Percentiles rank a stretch among this genome's conserved stretches.
phyloP scores from a whole-genome alignment of 192 early-diverging fungal species.

The Allomyces macrogynus region DNA sequence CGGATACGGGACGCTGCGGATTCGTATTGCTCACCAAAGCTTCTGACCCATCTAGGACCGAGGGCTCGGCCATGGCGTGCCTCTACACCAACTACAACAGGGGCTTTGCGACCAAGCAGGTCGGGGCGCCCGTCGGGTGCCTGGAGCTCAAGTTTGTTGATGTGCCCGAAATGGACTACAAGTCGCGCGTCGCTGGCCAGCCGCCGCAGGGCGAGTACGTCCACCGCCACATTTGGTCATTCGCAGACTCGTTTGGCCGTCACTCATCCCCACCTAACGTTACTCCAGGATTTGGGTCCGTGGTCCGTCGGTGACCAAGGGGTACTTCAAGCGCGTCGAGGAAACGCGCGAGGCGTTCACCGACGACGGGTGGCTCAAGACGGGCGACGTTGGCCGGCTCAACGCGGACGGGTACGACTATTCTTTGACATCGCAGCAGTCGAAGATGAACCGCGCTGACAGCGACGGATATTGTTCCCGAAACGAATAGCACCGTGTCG shows the following conservation, averaged over 20 bases:
- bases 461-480: too few species aligned
- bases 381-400: slow-evolving; percentile 20
- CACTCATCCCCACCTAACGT: background rate
- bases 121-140: slow-evolving; percentile 55
- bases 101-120: slow-evolving; percentile 33
- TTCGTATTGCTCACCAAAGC: too few species aligned
- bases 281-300: slow-evolving; percentile 7
- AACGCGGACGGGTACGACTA: slow-evolving; percentile 13
- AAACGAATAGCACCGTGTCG: slow-evolving; percentile 45
- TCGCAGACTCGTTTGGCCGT: slow-evolving; percentile 9
- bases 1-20: too few species aligned
- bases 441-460: too few species aligned
- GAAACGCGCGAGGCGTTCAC: slow-evolving; percentile 22
- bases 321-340: slow-evolving; percentile 27
- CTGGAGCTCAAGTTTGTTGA: slow-evolving; percentile 64
- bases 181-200: slow-evolving; percentile 16
- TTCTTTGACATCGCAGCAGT: too few species aligned
- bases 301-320: slow-evolving; percentile 29
- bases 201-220: slow-evolving; percentile 30
- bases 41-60: slow-evolving; percentile 19
- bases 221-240: too few species aligned
- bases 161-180: slow-evolving; percentile 40
- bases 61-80: slow-evolving; percentile 50
- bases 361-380: slow-evolving; percentile 33
- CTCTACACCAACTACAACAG: slow-evolving; percentile 41